Percentiles rank a stretch among this genome's conserved stretches.
These are phyloP conservation scores for Rusavskia elegans DNA, from an alignment of 495 filamentous ascomycete species.

Conservation along the genomic window DNA sequence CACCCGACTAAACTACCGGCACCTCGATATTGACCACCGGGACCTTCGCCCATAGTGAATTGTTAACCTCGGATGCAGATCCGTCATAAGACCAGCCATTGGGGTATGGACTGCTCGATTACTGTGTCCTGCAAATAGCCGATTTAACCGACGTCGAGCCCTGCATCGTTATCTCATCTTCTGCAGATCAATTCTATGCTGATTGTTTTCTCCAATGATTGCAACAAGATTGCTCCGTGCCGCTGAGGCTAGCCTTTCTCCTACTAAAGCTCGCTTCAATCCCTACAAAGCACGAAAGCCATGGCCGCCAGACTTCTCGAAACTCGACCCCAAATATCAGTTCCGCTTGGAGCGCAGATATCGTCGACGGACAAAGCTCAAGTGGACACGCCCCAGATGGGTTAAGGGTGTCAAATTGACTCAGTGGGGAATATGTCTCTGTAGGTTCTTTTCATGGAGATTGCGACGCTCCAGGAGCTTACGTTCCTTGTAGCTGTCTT, in stretches of 20 bases:
- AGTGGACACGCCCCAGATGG: slow-evolving; percentile 59
- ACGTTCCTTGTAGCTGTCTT: slow-evolving; percentile 37
- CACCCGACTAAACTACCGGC: too few species aligned
- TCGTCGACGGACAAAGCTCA: slow-evolving; percentile 38
- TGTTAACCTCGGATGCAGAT: too few species aligned
- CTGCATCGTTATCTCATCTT: background rate
- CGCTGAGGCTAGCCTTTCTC: background rate
- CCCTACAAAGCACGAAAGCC: slow-evolving; percentile 64
- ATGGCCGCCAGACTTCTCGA: slow-evolving; percentile 87
- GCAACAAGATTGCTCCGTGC: background rate
- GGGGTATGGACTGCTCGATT: too few species aligned
- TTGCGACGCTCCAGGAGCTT: background rate
- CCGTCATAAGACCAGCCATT: too few species aligned
- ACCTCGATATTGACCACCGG: too few species aligned
- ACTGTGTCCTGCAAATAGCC: too few species aligned
- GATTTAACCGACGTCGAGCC: background rate
- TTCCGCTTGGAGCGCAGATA: slow-evolving; percentile 60
- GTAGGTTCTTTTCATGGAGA: slow-evolving; percentile 28
- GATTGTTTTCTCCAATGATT: background rate
- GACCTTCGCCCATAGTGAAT: too few species aligned
- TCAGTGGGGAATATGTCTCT: slow-evolving; percentile 48
- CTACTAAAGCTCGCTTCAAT: slow-evolving; percentile 17
- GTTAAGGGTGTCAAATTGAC: slow-evolving; percentile 52
- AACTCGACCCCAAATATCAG: slow-evolving; percentile 66
- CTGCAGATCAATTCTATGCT: background rate